Percentiles rank a stretch among this genome's conserved stretches.
Evolutionary conservation across 1,284 basidiomycete genomes (phyloP).

Genomic region (Microstroma glucosiphilum): DNA sequence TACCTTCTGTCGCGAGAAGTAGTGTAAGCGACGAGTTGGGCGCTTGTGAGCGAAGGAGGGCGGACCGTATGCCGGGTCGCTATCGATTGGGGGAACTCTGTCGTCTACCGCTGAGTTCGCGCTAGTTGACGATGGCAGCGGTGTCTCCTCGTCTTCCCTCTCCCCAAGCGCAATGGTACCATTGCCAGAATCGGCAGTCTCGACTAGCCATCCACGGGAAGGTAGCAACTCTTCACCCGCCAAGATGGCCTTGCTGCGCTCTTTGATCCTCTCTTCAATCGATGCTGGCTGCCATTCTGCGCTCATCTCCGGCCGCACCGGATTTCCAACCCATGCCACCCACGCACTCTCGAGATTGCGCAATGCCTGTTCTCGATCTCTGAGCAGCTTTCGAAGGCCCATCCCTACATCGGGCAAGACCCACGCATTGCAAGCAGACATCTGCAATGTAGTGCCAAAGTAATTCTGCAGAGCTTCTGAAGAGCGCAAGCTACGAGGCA

Average conservation of each 20-base stretch:
- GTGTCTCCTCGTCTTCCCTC: not conserved
- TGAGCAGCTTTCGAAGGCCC: slow-evolving; percentile 65
- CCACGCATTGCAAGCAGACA: slow-evolving; percentile 58
- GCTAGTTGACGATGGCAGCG: not conserved
- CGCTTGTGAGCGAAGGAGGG: not conserved
- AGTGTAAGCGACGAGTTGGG: slow-evolving; percentile 14
- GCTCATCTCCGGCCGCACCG: not conserved
- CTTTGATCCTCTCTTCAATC: not conserved
- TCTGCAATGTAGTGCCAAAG: slow-evolving; percentile 77
- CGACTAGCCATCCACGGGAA: not conserved
- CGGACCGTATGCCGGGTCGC: not conserved
- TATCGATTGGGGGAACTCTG: not conserved
- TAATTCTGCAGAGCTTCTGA: slow-evolving; percentile 84
- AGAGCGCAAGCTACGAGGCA: slow-evolving; percentile 74
- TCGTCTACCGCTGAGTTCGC: not conserved
- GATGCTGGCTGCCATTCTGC: slow-evolving; percentile 2
- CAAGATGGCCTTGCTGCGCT: not conserved
- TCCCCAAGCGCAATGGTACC: not conserved
- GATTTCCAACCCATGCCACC: slow-evolving; percentile 34
- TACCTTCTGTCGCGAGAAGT: slow-evolving; percentile 67
- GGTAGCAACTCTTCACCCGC: not conserved
- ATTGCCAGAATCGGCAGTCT: not conserved
- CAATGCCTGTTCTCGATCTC: slow-evolving; percentile 69
- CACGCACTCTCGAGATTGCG: slow-evolving; percentile 63
- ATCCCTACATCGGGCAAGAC: slow-evolving; percentile 69